These are phyloP conservation scores for Iberis pinnata DNA, from an alignment of 345 rosid species.

Conservation along the genomic window DNA sequence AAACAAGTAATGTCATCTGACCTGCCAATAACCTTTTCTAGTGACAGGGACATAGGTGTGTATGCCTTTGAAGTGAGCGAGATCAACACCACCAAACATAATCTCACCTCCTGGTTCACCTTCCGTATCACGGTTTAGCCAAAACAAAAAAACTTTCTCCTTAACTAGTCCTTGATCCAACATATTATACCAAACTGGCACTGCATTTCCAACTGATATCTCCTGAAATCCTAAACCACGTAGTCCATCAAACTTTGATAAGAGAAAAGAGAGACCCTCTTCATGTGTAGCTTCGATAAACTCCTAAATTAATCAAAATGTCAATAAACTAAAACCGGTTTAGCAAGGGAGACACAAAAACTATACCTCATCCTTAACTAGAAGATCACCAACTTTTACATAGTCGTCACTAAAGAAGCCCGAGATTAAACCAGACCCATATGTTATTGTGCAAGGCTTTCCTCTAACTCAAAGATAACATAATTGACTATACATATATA, in stretches of 20 bases:
- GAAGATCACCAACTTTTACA: slow-evolving; percentile 66
- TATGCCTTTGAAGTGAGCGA: slow-evolving; percentile 66
- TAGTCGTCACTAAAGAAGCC: slow-evolving; percentile 82
- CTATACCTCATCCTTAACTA: slow-evolving; percentile 69
- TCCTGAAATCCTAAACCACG: slow-evolving; percentile 90
- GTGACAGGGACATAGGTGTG: slow-evolving; percentile 91
- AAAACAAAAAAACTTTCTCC: slow-evolving; percentile 83
- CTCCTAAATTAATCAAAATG: no score
- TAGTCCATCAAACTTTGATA: slow-evolving; percentile 86
- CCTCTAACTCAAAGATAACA: no score
- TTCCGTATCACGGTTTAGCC: slow-evolving; percentile 70
- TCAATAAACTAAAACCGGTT: no score
- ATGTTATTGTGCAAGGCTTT: slow-evolving; percentile 68
- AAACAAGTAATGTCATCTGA: no score
- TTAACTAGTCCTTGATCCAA: slow-evolving; percentile 62
- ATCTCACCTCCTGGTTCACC: slow-evolving; percentile 82
- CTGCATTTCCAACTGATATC: slow-evolving; percentile 70
- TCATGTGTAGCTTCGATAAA: slow-evolving; percentile 93
- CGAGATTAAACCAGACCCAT: slow-evolving; percentile 82
- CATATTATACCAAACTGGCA: slow-evolving; percentile 92
- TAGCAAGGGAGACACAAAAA: no score
- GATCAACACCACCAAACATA: slow-evolving; percentile 81
- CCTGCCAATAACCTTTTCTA: slow-evolving; percentile 93
- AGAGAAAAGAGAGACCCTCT: slow-evolving; percentile 76
- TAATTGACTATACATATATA: no score